Evolutionary conservation across 2,329 filamentous ascomycete species (phyloP).

Genomic region (Cordyceps pruinosa): DNA sequence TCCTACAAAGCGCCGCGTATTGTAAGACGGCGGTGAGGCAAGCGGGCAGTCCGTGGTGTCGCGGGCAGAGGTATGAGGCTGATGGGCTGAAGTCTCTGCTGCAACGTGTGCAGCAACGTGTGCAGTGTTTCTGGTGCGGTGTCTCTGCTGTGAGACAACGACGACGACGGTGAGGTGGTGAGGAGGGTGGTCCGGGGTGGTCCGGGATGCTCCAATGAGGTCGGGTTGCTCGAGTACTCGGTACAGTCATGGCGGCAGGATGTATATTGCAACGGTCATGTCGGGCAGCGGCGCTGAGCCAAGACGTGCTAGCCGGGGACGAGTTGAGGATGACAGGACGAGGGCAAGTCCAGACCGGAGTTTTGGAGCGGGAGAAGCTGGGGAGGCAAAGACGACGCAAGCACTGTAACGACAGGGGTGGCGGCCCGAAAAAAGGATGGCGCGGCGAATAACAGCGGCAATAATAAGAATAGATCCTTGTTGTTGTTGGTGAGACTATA

Average conservation of each 20-base stretch:
- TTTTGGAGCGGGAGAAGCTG: too few relatives aligned
- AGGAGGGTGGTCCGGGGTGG: too few relatives aligned
- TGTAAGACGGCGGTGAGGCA: not conserved
- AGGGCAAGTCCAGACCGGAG: too few relatives aligned
- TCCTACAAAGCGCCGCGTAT: not conserved
- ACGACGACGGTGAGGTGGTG: not conserved
- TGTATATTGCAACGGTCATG: not conserved
- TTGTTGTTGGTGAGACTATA: too few relatives aligned
- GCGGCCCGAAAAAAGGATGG: too few relatives aligned
- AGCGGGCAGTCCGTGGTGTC: not conserved
- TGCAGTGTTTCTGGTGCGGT: too few relatives aligned
- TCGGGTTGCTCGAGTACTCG: too few relatives aligned
- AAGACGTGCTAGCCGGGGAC: not conserved
- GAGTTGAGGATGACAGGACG: not conserved
- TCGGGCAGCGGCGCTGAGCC: not conserved
- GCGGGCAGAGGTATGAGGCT: not conserved
- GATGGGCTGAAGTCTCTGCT: not conserved
- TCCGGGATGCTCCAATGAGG: too few relatives aligned
- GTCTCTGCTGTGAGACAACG: not conserved
- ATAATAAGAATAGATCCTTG: not conserved
- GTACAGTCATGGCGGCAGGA: not conserved
- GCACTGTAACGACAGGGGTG: not conserved
- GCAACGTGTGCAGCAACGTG: too few relatives aligned
- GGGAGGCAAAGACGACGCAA: not conserved
- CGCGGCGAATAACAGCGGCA: not conserved